Conservation (phyloP, 2,329 filamentous ascomycete species). For the Colletotrichum tropicicola region DNA sequence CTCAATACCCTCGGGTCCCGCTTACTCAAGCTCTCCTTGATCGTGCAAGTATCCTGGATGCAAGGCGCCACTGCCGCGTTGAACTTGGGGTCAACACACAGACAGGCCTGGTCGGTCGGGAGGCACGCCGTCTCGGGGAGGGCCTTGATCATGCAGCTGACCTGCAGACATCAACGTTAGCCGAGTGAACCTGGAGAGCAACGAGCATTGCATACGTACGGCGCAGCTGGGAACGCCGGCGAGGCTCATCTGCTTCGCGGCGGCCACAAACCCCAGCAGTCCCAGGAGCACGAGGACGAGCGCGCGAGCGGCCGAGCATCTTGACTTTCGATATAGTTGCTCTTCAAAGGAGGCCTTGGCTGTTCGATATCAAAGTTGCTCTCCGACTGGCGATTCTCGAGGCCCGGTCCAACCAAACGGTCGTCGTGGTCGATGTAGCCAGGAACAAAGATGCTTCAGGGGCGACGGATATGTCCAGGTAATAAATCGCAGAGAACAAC, state of each 20-base stretch:
- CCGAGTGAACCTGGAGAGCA: not conserved
- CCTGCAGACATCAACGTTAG: not conserved
- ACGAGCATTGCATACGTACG: not conserved
- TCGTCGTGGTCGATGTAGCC: too few species aligned
- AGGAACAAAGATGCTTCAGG: too few species aligned
- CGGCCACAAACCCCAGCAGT: not conserved
- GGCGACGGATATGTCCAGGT: too few species aligned
- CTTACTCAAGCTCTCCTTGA: conserved; percentile 43
- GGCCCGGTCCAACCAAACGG: too few species aligned
- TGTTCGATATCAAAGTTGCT: too few species aligned
- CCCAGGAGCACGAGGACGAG: not conserved
- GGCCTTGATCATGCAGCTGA: conserved; percentile 9
- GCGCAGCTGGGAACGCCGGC: not conserved
- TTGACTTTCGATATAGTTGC: too few species aligned
- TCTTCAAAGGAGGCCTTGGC: too few species aligned
- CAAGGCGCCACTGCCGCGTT: conserved; percentile 37
- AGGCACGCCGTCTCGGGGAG: conserved; percentile 32
- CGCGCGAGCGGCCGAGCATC: too few species aligned
- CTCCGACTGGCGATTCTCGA: too few species aligned
- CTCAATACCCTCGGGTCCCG: not conserved
- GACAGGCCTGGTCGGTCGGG: conserved; percentile 37
- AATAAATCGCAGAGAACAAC: too few species aligned
- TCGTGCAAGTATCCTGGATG: conserved; percentile 36
- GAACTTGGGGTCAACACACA: conserved; percentile 40
- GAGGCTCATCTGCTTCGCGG: not conserved